A percentile compares a stretch with the other conserved stretches of the same genome.
Evolutionary conservation across 352 stramenopile genomes (phyloP).

Genomic region (Pythium graminicola): DNA sequence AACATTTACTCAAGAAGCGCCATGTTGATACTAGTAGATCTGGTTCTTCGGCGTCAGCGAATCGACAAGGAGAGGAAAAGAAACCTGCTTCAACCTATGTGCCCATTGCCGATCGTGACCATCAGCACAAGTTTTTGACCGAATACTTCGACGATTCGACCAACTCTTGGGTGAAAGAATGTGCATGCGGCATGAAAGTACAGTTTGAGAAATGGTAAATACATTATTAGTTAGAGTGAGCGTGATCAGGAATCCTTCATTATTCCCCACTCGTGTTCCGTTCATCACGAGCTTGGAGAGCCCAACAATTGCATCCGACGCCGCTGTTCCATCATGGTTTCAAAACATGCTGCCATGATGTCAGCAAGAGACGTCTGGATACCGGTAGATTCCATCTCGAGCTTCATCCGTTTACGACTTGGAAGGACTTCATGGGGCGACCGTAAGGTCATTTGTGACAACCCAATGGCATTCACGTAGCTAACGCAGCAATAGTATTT

Average conservation of each 20-base stretch:
- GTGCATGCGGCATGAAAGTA: conserved; percentile 51
- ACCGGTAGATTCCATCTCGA: conserved; percentile 27
- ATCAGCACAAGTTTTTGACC: conserved; percentile 45
- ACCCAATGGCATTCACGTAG: conserved; percentile 59
- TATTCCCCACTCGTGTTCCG: too few relatives aligned
- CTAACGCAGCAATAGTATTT: conserved; percentile 82
- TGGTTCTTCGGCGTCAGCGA: too few relatives aligned
- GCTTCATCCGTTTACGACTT: conserved; percentile 26
- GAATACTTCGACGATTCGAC: conserved; percentile 35
- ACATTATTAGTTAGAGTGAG: conserved; percentile 5
- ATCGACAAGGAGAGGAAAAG: conserved; percentile 4
- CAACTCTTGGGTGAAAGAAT: conserved; percentile 47
- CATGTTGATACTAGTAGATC: conserved; percentile 6
- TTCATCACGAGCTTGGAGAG: background rate
- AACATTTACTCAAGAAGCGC: conserved; percentile 48
- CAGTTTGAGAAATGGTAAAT: conserved; percentile 70
- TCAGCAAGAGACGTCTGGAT: conserved; percentile 32
- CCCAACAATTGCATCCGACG: conserved; percentile 23
- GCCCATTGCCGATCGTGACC: conserved; percentile 39
- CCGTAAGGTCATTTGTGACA: conserved; percentile 17
- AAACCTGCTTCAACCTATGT: conserved; percentile 23
- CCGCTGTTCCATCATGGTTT: conserved; percentile 49
- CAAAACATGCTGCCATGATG: conserved; percentile 57
- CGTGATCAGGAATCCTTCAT: too few relatives aligned
- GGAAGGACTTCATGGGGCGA: conserved; percentile 11